Conservation (phyloP, 768 basidiomycete species). For the Psilocybe tampanensis region DNA sequence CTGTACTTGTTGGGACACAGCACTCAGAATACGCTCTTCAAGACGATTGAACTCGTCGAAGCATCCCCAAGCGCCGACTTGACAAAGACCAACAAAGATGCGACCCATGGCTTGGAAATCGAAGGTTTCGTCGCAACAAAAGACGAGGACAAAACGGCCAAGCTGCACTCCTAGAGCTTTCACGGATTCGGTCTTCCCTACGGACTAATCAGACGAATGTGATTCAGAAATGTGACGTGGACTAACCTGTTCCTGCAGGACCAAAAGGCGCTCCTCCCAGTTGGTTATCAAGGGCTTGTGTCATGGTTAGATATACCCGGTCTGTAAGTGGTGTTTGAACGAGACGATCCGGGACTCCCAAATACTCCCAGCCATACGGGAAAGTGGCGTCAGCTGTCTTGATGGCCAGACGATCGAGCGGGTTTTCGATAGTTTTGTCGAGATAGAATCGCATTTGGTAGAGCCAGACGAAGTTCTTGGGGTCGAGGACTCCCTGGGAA, state of each 20-base stretch:
- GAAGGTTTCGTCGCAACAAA: conserved; percentile 99
- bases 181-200: conserved; percentile 98
- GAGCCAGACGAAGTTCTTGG: conserved; percentile 86
- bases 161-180: conserved; percentile 98
- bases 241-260: conserved; percentile 91
- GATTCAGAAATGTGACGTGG: conserved; percentile 10
- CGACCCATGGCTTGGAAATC: conserved; percentile 99
- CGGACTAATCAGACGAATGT: not conserved
- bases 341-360: conserved; percentile 94
- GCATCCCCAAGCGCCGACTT: conserved; percentile 99
- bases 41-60: conserved; percentile 98
- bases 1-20: conserved; percentile 98
- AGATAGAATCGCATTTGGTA: conserved; percentile 99
- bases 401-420: conserved; percentile 79
- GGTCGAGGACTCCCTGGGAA: conserved; percentile 60
- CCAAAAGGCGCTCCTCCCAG: conserved; percentile 98
- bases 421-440: conserved; percentile 67
- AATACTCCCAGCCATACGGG: conserved; percentile 98
- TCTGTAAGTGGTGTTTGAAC: conserved; percentile 99
- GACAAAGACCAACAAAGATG: conserved; percentile 97
- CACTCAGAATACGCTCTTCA: conserved; percentile 96
- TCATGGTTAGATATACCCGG: conserved; percentile 93
- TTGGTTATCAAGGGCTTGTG: conserved; percentile 93
- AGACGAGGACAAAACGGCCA: conserved; percentile 99
- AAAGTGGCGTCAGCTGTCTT: conserved; percentile 90